A percentile compares a stretch with the other conserved stretches of the same genome.
Conservation (phyloP, 2,329 filamentous ascomycete genomes). For the Magnaporthiopsis incrustans region DNA sequence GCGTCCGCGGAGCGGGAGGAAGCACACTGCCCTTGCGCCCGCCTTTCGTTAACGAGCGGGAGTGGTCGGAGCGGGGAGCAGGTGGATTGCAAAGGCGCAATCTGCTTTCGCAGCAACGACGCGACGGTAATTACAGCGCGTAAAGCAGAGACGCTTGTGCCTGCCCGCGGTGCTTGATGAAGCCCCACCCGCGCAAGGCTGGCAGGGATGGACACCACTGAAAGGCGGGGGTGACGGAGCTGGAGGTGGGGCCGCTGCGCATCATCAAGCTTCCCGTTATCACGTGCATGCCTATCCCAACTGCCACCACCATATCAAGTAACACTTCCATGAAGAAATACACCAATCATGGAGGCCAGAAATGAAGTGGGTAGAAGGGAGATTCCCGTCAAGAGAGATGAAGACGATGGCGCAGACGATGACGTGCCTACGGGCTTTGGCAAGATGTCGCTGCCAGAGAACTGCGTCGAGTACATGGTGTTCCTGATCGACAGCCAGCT, state of each 20-base stretch:
- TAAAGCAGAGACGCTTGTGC: neutral
- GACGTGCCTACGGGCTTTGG: neutral
- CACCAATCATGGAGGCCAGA: neutral
- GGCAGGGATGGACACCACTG: neutral
- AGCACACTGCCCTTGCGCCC: neutral
- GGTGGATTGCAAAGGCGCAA: neutral
- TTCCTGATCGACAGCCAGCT: slow-evolving; percentile 57
- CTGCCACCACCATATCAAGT: too few species aligned
- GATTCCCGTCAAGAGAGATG: neutral
- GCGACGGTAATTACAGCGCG: slow-evolving; percentile 1
- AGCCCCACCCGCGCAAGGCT: neutral
- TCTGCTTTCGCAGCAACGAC: neutral
- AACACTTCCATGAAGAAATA: neutral
- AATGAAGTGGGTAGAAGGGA: neutral
- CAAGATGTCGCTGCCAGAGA: slow-evolving; percentile 53
- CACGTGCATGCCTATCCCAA: neutral
- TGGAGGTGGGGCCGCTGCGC: neutral
- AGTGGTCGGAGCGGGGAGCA: neutral
- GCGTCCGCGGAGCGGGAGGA: neutral
- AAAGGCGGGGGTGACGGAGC: neutral
- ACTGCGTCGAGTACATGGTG: slow-evolving; percentile 78
- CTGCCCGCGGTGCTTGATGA: neutral
- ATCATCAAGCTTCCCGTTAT: neutral
- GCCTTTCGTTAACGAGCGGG: neutral
- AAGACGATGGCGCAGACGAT: neutral